Percentiles rank a stretch among this genome's conserved stretches.
These are phyloP conservation scores for Leishmania arabica DNA, from an alignment of 208 protist species.

Conservation along the genomic window DNA sequence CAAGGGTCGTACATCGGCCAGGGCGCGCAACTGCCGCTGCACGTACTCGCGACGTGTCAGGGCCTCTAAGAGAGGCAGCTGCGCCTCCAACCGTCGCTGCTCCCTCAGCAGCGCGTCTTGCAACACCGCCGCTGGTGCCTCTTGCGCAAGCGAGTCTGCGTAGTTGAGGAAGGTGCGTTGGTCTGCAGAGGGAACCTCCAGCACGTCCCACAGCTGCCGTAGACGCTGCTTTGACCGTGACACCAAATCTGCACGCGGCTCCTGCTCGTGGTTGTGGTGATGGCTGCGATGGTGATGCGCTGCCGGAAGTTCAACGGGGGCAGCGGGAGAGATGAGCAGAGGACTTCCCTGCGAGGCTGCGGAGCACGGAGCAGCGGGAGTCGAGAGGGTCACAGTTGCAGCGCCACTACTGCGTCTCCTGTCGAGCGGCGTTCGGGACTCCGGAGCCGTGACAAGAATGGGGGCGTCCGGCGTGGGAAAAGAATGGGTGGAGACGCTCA, in stretches of 20 bases:
- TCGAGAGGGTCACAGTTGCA: neutral
- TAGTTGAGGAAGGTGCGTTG: constrained; percentile 26
- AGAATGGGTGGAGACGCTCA: neutral
- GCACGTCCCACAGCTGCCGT: constrained; percentile 58
- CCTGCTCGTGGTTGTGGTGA: neutral
- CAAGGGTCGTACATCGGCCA: constrained; percentile 7
- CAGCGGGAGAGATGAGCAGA: constrained; percentile 12
- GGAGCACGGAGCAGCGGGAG: constrained; percentile 9
- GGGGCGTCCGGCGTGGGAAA: neutral
- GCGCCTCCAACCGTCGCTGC: constrained; percentile 52
- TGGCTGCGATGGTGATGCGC: neutral
- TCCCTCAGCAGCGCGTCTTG: constrained; percentile 35
- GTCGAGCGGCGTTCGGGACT: neutral
- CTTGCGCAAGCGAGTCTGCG: constrained; percentile 1
- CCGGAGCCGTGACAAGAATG: constrained; percentile 4
- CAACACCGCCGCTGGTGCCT: constrained; percentile 1
- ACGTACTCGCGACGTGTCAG: constrained; percentile 76
- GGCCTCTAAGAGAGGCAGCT: constrained; percentile 74
- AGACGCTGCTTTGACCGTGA: constrained; percentile 18
- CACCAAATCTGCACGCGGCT: neutral
- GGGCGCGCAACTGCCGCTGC: constrained; percentile 29
- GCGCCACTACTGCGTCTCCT: neutral
- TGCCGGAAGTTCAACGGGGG: neutral
- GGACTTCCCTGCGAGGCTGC: neutral
- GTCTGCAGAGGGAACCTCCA: constrained; percentile 49